phyloP scores from a whole-genome alignment of 2,329 filamentous ascomycete species.

The Bipolaris cookei region DNA sequence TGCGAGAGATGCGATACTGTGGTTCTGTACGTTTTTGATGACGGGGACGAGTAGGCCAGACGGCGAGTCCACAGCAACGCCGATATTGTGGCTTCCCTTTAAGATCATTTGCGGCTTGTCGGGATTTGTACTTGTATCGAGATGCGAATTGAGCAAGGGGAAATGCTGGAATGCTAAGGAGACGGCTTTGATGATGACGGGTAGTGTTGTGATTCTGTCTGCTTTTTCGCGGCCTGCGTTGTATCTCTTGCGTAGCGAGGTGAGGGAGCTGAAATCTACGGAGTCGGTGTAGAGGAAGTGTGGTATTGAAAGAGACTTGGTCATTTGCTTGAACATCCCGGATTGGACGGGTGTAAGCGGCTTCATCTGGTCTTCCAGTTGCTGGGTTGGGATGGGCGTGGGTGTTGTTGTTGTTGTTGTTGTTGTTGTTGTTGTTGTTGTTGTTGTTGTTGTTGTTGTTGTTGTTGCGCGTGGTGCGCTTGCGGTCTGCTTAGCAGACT shows the following conservation, averaged over 20 bases:
- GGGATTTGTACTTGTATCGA: conserved; percentile 67
- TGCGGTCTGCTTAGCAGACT: conserved; percentile 29
- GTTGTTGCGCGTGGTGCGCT: conserved; percentile 40
- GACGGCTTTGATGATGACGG: conserved; percentile 95
- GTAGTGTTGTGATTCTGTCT: conserved; percentile 79
- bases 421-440: conserved; percentile 46
- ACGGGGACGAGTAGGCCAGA: conserved; percentile 89
- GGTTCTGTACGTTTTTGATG: conserved; percentile 78
- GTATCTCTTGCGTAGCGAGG: conserved; percentile 73
- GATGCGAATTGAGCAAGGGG: conserved; percentile 84
- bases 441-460: conserved; percentile 44
- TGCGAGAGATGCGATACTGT: conserved; percentile 80
- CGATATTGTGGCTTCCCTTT: conserved; percentile 90
- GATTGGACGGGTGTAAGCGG: conserved; percentile 79
- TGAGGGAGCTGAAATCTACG: conserved; percentile 79
- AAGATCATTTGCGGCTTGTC: conserved; percentile 77
- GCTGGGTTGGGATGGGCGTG: conserved; percentile 17
- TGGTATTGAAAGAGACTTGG: conserved; percentile 84
- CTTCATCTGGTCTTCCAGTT: conserved; percentile 67
- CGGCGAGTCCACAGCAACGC: conserved; percentile 93
- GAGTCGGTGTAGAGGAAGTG: conserved; percentile 96
- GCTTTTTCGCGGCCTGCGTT: conserved; percentile 59
- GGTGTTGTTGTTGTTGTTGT: conserved; percentile 45
- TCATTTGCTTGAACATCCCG: conserved; percentile 99
- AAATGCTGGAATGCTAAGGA: conserved; percentile 82